Base-by-base conservation (phyloP, 495 filamentous ascomycete genomes). In the Daldinia childiae region DNA sequence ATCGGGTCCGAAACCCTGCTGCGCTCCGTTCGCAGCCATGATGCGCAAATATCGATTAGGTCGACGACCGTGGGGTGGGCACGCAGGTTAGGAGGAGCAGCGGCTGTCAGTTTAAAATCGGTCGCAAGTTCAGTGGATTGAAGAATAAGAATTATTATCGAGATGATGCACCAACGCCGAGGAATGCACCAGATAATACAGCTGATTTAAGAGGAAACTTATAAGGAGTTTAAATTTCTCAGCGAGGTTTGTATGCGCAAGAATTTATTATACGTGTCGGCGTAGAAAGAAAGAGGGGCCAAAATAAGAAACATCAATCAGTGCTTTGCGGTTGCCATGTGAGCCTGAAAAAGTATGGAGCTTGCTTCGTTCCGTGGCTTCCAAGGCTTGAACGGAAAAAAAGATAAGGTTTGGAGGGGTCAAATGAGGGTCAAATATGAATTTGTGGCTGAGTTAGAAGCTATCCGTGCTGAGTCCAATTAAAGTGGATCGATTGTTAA, bases 1-100 rank as follows among this genome's bases (percentile, higher is more conserved):
- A 61, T 77, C 76, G 76, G 92, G 91, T 76, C 87, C 88, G 81
- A 96, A 95, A 82, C 87, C 88, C 82, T 88, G 88, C 78, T 87
- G 84, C 60, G 85, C 79, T 65, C 83, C 80, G 76, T 90, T 90
- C 78, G 89, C 86, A 80, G 91, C 88, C 92, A 95, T 95, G 65
- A 68, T 76, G 75, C 71, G 61, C 65, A 68, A 68, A 56, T 71
- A 55, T 48, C 38, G 68, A 69, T 64, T 64, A 64, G 63, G 59
- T 71, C 68, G 62, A 65, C 45, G 50, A 66, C 62, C 62, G 71
- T 77, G 76, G 74, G 76, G 76, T 75, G 76, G 74, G 76, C 56
- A 77, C 72, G 66, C 43, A 63, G 64, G 56, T 60, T n/a, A 62
- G 63, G 61, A 66, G 62, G 68, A 62, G 69, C 54, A 14, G 39